Base-by-base conservation (phyloP, 2,329 filamentous ascomycete species). In the Mariannaea elegans region DNA sequence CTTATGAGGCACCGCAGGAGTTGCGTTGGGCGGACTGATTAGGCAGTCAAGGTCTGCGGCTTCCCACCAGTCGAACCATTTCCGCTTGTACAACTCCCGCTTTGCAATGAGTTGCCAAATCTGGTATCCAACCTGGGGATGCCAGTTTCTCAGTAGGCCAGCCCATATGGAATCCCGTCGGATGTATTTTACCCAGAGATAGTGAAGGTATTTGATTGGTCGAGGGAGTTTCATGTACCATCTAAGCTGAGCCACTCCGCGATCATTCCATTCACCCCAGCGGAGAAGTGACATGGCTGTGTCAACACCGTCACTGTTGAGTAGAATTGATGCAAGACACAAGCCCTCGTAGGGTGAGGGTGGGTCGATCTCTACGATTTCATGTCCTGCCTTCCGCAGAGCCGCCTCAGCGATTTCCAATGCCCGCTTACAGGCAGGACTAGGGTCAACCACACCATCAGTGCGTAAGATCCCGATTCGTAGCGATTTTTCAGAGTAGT, bases 11-110 rank as follows among this genome's bases (percentile, higher is more conserved):
- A 97, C 86, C 1, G 94, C 94, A 1, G 94, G 93, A 0, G 93
- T 97, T 0, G 94, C 93, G 74, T 97, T 97, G 0, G 90, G 93
- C n/a, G 91, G 90, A 9, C 90, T 88, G 31, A 97, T 77, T 65
- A 97, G 83, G 65, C 94, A 89, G 76, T 97, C 94, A 64, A 94
- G 79, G 45, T 87, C 81, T 34, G 85, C 84, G 10, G 83, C 79
- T 60, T 92, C 86, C 92, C 93, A 96, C 91, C 93, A 97, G 19
- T 90, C 86, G 74, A 92, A 94, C 87, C 93, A 97, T 51, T 80
- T 83, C 13, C 84, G 84, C 65, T 92, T 90, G 80, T 92, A 96
- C 1, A 83, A 81, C 77, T 97, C 94, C 21, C 94, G 86, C 76
- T 87, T 84, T 1, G 85, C 83, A 4, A 94, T 92, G 49, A 95